Evolutionary conservation across 2,329 filamentous ascomycete genomes (phyloP).

Genomic region (Ascochyta clinopodiicola): DNA sequence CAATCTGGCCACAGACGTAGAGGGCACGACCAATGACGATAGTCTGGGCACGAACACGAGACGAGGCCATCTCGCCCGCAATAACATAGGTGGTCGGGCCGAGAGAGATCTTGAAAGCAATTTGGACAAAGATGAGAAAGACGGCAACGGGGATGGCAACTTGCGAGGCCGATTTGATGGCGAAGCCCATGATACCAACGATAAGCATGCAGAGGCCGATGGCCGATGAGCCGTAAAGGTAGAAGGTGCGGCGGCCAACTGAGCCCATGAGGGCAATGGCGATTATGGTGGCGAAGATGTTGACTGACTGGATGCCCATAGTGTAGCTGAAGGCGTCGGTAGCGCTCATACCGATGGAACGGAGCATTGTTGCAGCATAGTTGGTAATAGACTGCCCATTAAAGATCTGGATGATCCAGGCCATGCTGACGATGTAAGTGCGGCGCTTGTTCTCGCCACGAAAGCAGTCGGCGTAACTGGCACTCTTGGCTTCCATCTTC

Average conservation of each 20-base stretch:
- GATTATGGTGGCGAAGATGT: conserved; percentile 75
- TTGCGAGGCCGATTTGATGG: conserved; percentile 11
- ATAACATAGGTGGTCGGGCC: conserved; percentile 88
- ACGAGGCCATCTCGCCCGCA: conserved; percentile 79
- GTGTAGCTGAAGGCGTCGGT: conserved; percentile 55
- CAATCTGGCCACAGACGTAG: conserved; percentile 66
- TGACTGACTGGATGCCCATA: conserved; percentile 61
- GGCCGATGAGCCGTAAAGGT: conserved; percentile 67
- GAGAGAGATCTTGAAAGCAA: conserved; percentile 60
- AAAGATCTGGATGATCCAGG: conserved; percentile 50
- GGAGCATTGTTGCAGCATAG: conserved; percentile 49
- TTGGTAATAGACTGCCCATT: conserved; percentile 29
- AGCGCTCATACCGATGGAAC: conserved; percentile 32
- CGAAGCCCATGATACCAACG: conserved; percentile 23
- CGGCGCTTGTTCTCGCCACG: conserved; percentile 75
- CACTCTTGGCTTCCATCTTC: conserved; percentile 66
- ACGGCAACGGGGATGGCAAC: conserved; percentile 47
- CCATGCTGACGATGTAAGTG: conserved; percentile 69
- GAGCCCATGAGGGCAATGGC: conserved; percentile 80
- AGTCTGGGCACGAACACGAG: conserved; percentile 84
- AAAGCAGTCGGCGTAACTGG: conserved; percentile 82
- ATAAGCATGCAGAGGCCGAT: conserved; percentile 67
- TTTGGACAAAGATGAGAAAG: conserved; percentile 27
- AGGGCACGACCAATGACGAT: conserved; percentile 76
- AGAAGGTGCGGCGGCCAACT: conserved; percentile 75